These are phyloP conservation scores for Puccinellia tenuiflora DNA, from an alignment of 176 grass and related monocot genomes.

Conservation along the genomic window DNA sequence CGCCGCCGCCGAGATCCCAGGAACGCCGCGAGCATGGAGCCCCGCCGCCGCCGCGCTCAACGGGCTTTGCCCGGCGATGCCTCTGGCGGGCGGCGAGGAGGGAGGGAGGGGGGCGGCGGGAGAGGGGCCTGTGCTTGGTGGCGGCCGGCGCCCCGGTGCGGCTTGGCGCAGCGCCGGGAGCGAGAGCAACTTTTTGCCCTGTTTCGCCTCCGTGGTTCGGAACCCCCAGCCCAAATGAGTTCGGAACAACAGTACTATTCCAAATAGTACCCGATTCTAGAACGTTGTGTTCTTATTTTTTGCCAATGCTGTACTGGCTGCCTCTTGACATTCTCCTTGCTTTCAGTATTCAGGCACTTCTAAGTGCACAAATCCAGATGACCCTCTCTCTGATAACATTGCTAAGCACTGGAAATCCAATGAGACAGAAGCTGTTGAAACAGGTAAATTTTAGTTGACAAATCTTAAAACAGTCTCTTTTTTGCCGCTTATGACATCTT, in stretches of 20 bases:
- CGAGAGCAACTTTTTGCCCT: no score
- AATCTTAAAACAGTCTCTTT: not conserved
- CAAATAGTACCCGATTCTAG: not conserved
- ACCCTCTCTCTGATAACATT: constrained; percentile 94
- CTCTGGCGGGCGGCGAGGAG: no score
- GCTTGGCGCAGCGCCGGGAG: no score
- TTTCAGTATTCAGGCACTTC: constrained; percentile 92
- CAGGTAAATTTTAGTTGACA: constrained; percentile 45
- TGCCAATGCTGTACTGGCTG: not conserved
- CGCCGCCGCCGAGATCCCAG: no score
- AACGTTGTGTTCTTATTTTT: not conserved
- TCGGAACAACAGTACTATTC: not conserved
- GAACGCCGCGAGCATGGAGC: no score
- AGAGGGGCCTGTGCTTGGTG: no score
- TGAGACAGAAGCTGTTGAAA: constrained; percentile 94
- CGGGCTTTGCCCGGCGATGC: no score
- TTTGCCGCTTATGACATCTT: not conserved
- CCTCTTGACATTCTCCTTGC: constrained; percentile 14
- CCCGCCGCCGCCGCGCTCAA: no score
- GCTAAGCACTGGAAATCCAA: constrained; percentile 99
- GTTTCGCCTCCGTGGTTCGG: no score
- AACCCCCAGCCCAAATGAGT: no score
- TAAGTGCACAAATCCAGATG: constrained; percentile 96
- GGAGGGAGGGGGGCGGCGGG: no score
- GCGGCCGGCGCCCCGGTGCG: no score